Conservation (phyloP, 2,329 filamentous ascomycete genomes). For the Colletotrichum tamarilloi region DNA sequence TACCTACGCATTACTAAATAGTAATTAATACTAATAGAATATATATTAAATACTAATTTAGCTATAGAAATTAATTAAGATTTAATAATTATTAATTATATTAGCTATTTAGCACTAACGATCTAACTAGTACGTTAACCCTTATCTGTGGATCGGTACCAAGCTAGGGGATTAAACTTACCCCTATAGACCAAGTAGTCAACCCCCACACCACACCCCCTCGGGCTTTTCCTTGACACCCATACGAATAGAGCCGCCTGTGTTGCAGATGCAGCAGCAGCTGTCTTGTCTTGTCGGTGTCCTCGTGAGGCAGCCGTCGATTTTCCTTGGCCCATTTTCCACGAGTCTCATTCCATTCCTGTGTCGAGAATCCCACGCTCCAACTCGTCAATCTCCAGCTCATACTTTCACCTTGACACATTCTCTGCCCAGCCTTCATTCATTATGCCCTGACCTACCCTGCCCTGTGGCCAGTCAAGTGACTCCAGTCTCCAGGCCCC, state of each 20-base stretch:
- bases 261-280: neutral
- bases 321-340: conserved; percentile 23
- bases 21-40: too few relatives aligned
- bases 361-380: neutral
- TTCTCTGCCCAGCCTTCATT: neutral
- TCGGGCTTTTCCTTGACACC: neutral
- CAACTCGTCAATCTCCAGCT: neutral
- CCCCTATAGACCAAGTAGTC: too few relatives aligned
- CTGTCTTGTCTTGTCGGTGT: neutral
- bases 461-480: neutral
- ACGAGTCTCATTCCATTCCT: conserved; percentile 27
- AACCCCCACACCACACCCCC: neutral
- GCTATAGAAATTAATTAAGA: too few relatives aligned
- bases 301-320: conserved; percentile 29
- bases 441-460: neutral
- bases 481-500: neutral
- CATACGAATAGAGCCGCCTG: neutral
- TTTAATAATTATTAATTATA: too few relatives aligned
- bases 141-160: too few relatives aligned
- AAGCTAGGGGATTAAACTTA: too few relatives aligned
- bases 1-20: too few relatives aligned
- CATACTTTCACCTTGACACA: neutral
- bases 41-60: too few relatives aligned
- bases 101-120: too few relatives aligned
- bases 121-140: too few relatives aligned